Percentiles rank a stretch among this genome's conserved stretches.
Conservation (phyloP, 768 basidiomycete species). For the Chlorophyllum brunneum region DNA sequence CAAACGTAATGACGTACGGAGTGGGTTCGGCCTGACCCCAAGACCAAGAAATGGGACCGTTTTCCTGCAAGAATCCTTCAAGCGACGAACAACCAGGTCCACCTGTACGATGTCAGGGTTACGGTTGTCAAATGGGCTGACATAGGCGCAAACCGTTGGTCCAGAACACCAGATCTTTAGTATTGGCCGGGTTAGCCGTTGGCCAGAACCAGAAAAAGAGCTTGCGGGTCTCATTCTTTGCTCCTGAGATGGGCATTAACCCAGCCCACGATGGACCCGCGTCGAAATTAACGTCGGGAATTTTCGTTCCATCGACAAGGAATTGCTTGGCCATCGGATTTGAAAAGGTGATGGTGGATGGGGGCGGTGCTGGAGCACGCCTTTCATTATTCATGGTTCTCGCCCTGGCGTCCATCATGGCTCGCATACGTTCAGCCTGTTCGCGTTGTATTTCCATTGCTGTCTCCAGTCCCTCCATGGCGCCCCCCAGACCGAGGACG, state of each 20-base stretch:
- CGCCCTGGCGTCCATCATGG: constrained; percentile 30
- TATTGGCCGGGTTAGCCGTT: constrained; percentile 64
- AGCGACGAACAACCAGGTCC: constrained; percentile 77
- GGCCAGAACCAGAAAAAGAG: constrained; percentile 87
- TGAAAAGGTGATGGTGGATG: constrained; percentile 49
- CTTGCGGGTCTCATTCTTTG: constrained; percentile 64
- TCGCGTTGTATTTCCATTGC: constrained; percentile 44
- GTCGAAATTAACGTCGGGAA: constrained; percentile 71
- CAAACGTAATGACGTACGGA: constrained; percentile 17
- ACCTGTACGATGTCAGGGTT: constrained; percentile 48
- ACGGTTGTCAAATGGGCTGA: constrained; percentile 24
- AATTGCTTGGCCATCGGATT: constrained; percentile 61
- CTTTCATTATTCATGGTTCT: constrained; percentile 1
- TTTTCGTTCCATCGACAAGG: constrained; percentile 59
- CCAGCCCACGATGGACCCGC: constrained; percentile 76
- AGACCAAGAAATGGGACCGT: constrained; percentile 73
- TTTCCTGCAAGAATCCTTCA: constrained; percentile 70
- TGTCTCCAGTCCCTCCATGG: constrained; percentile 37
- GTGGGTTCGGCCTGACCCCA: constrained; percentile 61
- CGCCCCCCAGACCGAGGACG: constrained; percentile 21
- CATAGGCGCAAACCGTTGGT: constrained; percentile 41
- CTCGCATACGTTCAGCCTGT: constrained; percentile 34
- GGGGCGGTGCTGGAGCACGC: constrained; percentile 9
- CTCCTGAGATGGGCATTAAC: constrained; percentile 62
- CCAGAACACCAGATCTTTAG: constrained; percentile 77